Evolutionary conservation across 352 stramenopile species (phyloP), one percentile per base, ranked within the genome.

Genomic region (Albugo laibachii): DNA sequence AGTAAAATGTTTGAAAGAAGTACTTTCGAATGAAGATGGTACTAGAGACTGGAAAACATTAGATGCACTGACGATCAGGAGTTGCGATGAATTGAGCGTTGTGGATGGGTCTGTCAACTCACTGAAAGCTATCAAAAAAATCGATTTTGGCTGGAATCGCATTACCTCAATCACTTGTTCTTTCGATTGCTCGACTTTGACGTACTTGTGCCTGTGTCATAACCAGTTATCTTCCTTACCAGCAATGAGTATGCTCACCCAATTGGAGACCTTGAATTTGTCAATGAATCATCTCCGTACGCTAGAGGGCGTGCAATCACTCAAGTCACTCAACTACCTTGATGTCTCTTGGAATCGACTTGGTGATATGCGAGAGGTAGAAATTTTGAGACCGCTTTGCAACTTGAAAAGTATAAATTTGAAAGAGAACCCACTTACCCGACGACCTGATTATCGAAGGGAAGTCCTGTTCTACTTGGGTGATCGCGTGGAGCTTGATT

Each of bases 391-490:
- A 50, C 49, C 21, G 35, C 87, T n/a, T 39, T 41, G 4, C 54
- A 55, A 16, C 62, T 43, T 91, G 0, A 52, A 47, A 4, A 54
- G 55, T 2, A 44, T 89, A n/a, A 62, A 69, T 11, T 51, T 92
- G 42, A 61, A 65, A 40, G 73, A 79, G n/a, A 92, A 92, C 36
- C 76, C 74, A 14, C 70, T 92, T 34, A 58, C 74, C 15, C 52
- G 57, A 5, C 61, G 73, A 19, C 69, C 79, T 10, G 79, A 92
- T 34, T 86, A 89, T 50, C 63, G 79, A 36, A 64, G 79, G 18
- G 76, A 92, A 47, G 66, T 87, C 14, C 43, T 89, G 1, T 89
- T 92, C 36, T 88, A 76, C 49, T 47, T 92, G 20, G 68, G 76
- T 6, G 66, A 80, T 45, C 35, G 43, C 12, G 48, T 92, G 13